These are phyloP conservation scores for Crucibulum laeve DNA, from an alignment of 768 basidiomycete species.

Conservation along the genomic window DNA sequence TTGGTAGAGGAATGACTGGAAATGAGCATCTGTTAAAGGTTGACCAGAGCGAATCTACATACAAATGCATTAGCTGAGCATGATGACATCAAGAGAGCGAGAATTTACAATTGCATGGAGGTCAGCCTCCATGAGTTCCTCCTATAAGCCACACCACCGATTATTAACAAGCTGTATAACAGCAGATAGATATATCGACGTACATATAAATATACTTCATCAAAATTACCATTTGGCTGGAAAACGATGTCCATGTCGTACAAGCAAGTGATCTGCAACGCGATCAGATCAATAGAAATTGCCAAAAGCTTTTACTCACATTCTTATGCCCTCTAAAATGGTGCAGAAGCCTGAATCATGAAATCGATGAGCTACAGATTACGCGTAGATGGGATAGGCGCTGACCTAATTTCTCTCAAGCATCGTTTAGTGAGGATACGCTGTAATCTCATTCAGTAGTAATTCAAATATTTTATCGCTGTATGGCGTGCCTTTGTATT, in stretches of 20 bases:
- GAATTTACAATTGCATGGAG: constrained; percentile 88
- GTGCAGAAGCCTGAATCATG: constrained; percentile 67
- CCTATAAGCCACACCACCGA: constrained; percentile 54
- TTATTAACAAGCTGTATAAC: constrained; percentile 4
- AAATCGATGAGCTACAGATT: constrained; percentile 11
- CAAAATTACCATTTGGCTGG: constrained; percentile 86
- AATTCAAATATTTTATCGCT: neutral
- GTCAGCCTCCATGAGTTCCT: constrained; percentile 99
- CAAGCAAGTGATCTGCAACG: constrained; percentile 80
- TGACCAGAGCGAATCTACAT: constrained; percentile 79
- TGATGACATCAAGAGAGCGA: neutral
- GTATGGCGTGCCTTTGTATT: constrained; percentile 66
- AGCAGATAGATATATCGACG: constrained; percentile 19
- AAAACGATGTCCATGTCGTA: constrained; percentile 99
- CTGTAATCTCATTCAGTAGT: constrained; percentile 29
- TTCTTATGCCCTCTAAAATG: constrained; percentile 99
- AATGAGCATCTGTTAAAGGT: constrained; percentile 85
- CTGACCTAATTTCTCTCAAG: constrained; percentile 86
- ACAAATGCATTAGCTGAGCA: neutral
- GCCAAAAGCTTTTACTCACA: constrained; percentile 38
- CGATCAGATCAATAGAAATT: constrained; percentile 13
- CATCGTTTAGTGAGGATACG: constrained; percentile 96
- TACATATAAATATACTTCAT: constrained; percentile 93
- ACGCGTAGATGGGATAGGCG: constrained; percentile 3
- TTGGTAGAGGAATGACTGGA: constrained; percentile 97